Evolutionary conservation across 305 asterid species (phyloP).

Genomic region (Fraxinus angustifolia): DNA sequence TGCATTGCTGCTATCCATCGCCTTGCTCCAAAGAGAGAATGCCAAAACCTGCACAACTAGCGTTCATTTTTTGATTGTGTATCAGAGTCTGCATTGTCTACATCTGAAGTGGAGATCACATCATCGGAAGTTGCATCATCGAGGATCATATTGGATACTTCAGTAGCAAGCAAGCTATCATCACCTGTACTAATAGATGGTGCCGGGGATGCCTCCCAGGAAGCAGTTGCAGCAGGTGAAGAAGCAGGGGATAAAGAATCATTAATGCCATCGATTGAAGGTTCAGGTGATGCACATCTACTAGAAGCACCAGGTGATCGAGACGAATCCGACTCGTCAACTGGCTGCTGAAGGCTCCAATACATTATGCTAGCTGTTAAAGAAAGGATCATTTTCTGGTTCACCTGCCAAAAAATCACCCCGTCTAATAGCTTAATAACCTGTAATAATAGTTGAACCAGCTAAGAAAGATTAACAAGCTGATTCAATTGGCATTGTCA

Average conservation of each 20-base stretch:
- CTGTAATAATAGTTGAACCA: not conserved
- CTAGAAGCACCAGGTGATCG: slow-evolving; percentile 39
- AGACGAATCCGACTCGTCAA: slow-evolving; percentile 50
- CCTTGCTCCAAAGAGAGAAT: not conserved
- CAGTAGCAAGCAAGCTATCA: slow-evolving; percentile 40
- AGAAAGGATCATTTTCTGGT: slow-evolving; percentile 94
- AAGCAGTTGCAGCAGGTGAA: slow-evolving; percentile 25
- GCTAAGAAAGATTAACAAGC: not conserved
- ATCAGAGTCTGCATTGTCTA: slow-evolving; percentile 41
- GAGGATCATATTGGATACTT: slow-evolving; percentile 40
- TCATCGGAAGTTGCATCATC: slow-evolving; percentile 47
- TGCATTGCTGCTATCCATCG: not conserved
- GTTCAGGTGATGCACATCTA: slow-evolving; percentile 50
- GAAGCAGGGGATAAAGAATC: not conserved
- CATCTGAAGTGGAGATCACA: slow-evolving; percentile 24
- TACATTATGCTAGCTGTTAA: slow-evolving; percentile 89
- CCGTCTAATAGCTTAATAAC: not conserved
- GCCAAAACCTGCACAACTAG: not conserved
- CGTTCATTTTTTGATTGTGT: slow-evolving; percentile 7
- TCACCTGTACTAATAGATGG: slow-evolving; percentile 58
- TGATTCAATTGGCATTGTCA: slow-evolving; percentile 29
- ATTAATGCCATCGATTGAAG: slow-evolving; percentile 28
- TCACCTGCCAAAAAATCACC: slow-evolving; percentile 54
- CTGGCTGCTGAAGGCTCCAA: slow-evolving; percentile 88
- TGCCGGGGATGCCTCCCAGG: slow-evolving; percentile 35